Evolutionary conservation across 208 protist genomes (phyloP), one percentile per base, ranked within the genome.

Genomic region (Leishmania major): DNA sequence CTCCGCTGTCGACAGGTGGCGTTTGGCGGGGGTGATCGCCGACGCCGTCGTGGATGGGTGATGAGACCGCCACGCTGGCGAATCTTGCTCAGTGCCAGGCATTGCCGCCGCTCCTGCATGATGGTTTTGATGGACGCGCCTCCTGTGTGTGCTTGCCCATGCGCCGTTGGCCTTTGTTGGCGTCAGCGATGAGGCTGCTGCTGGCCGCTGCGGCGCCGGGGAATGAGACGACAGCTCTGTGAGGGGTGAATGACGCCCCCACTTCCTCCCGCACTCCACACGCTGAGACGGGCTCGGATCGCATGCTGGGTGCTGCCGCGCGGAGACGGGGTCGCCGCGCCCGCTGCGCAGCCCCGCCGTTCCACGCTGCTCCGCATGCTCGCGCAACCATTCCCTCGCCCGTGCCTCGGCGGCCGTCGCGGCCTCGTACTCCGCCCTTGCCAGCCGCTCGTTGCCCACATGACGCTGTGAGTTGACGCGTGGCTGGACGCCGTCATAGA

Each of bases 401-500:
- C 28, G 28, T 25, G 47, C 53, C 43, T 79, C 74, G 25, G 72
- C 60, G 10, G 76, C 45, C 47, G 80, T 73, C 22, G 80, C 80
- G 31, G 80, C 73, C 47, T 78, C 74, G 73, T 78, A 78, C 73
- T 75, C 73, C 31, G 80, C 80, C 64, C 25, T 78, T 53, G 73
- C 80, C 2, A 51, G 60, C 45, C 60, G 57, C 19, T 71, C 80
- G 31, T 69, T 72, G 35, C 47, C 62, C 3, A 47, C 45, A 22
- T 59, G 19, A 15, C 80, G 80, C 43, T 19, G 70, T 15, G 28
- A 75, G 72, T 73, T 28, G 17, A 66, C 53, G 47, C 72, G 72
- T 28, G 72, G 11, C 40, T 15, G 43, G 5, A 72, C 72, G 37
- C 11, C 59, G 59, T 62, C 72, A 64, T 78, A 73, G 31, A 15